Conservation (phyloP, 768 basidiomycete species). For the Suillus spraguei region DNA sequence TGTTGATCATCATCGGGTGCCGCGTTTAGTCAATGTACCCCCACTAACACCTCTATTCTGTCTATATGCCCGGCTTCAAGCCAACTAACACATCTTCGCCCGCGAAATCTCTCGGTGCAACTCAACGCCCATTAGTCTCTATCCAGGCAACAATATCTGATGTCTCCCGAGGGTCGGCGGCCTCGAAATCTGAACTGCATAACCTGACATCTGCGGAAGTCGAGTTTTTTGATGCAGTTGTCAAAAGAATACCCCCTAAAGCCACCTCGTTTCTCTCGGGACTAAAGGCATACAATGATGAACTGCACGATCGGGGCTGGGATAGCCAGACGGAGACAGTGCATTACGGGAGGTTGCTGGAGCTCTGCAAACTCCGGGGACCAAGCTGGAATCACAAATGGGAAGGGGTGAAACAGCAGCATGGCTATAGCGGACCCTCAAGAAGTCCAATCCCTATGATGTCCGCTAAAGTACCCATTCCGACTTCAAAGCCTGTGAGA, state of each 20-base stretch:
- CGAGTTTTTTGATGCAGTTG: conserved; percentile 73
- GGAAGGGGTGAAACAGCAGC: conserved; percentile 64
- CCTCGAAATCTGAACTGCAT: conserved; percentile 51
- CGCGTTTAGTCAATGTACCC: conserved; percentile 7
- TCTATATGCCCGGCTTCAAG: conserved; percentile 46
- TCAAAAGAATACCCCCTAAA: conserved; percentile 62
- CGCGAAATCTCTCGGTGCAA: conserved; percentile 30
- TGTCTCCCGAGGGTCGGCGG: conserved; percentile 42
- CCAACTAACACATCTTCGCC: conserved; percentile 53
- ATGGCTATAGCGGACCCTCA: conserved; percentile 39
- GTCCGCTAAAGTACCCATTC: conserved; percentile 19
- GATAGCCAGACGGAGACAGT: conserved; percentile 76
- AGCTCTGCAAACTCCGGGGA: conserved; percentile 81
- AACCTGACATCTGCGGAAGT: conserved; percentile 58
- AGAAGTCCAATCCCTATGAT: conserved; percentile 17
- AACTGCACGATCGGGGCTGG: conserved; percentile 72
- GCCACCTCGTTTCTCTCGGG: conserved; percentile 79
- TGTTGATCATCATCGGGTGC: conserved; percentile 10
- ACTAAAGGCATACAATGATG: conserved; percentile 85
- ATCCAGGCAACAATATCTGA: conserved; percentile 30
- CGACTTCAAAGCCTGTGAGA: conserved; percentile 24
- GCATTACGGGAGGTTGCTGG: conserved; percentile 81
- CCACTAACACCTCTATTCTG: conserved; percentile 8
- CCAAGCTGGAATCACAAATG: conserved; percentile 84
- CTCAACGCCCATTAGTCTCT: conserved; percentile 15